Evolutionary conservation across 768 basidiomycete species (phyloP).

Genomic region (Mycena indigotica): DNA sequence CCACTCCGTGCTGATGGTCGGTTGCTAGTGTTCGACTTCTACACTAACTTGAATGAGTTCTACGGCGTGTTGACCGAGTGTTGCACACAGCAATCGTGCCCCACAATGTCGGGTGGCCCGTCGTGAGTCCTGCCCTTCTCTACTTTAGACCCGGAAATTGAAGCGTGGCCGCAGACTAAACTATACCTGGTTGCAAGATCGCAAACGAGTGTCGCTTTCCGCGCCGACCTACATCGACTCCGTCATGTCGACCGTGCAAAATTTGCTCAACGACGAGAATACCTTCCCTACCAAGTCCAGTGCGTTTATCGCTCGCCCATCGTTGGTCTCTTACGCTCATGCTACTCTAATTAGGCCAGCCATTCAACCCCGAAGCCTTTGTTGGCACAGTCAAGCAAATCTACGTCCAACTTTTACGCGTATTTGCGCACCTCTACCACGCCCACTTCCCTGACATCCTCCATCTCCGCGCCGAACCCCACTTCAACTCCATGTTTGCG

Average conservation of each 20-base stretch:
- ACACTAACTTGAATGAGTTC: constrained; percentile 95
- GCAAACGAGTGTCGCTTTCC: constrained; percentile 83
- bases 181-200: constrained; percentile 92
- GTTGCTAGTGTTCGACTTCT: constrained; percentile 88
- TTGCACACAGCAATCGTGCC: constrained; percentile 88
- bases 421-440: constrained; percentile 98
- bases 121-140: constrained; percentile 52
- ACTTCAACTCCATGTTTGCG: constrained; percentile 97
- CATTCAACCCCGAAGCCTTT: constrained; percentile 71
- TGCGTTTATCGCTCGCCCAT: no score
- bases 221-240: constrained; percentile 98
- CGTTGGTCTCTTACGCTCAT: not conserved
- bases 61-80: constrained; percentile 93
- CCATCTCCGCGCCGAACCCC: constrained; percentile 91
- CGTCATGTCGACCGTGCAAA: constrained; percentile 96
- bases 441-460: constrained; percentile 91
- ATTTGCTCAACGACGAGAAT: constrained; percentile 89
- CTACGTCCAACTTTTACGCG: constrained; percentile 93
- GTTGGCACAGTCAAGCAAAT: constrained; percentile 92
- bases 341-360: constrained; percentile 56
- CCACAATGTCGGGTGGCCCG: constrained; percentile 88
- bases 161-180: constrained; percentile 61
- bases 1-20: not conserved
- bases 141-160: not conserved
- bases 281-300: constrained; percentile 96